phyloP scores from a whole-genome alignment of 106 monocot species.

The Platanthera zijinensis region DNA sequence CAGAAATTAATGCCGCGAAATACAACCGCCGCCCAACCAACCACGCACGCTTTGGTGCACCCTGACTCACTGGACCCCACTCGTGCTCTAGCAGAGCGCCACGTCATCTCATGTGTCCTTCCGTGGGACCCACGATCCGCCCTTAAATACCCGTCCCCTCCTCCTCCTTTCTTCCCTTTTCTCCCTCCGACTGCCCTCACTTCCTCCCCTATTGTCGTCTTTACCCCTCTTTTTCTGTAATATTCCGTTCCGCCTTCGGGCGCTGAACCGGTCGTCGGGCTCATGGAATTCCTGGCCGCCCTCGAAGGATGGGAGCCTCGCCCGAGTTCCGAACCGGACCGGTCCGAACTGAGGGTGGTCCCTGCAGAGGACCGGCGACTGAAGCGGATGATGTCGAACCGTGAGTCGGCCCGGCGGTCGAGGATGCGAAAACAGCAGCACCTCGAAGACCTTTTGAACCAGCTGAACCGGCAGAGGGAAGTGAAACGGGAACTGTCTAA shows the following conservation, averaged over 20 bases:
- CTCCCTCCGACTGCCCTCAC: constrained; percentile 14
- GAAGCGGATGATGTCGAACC: constrained; percentile 58
- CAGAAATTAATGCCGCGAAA: too few species aligned
- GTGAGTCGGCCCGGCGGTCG: constrained; percentile 56
- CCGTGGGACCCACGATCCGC: constrained; percentile 7
- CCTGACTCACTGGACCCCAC: constrained; percentile 11
- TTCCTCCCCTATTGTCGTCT: background rate
- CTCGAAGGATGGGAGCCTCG: constrained; percentile 5
- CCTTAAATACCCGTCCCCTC: constrained; percentile 38
- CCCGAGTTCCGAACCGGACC: background rate
- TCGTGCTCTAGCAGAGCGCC: background rate
- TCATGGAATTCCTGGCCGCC: background rate
- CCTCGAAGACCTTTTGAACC: constrained; percentile 24
- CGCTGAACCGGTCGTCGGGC: background rate
- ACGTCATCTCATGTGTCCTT: background rate
- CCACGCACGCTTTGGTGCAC: background rate
- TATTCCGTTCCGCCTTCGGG: background rate
- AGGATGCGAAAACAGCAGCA: constrained; percentile 53
- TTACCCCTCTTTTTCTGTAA: background rate
- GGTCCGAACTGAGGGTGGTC: constrained; percentile 3
- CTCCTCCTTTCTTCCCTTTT: constrained; percentile 54
- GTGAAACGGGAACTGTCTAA: constrained; percentile 19
- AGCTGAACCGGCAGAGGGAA: constrained; percentile 6
- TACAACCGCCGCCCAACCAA: background rate
- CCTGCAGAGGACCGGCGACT: constrained; percentile 26